Base-by-base conservation (phyloP, 257 asterid genomes). In the Nicotiana knightiana region DNA sequence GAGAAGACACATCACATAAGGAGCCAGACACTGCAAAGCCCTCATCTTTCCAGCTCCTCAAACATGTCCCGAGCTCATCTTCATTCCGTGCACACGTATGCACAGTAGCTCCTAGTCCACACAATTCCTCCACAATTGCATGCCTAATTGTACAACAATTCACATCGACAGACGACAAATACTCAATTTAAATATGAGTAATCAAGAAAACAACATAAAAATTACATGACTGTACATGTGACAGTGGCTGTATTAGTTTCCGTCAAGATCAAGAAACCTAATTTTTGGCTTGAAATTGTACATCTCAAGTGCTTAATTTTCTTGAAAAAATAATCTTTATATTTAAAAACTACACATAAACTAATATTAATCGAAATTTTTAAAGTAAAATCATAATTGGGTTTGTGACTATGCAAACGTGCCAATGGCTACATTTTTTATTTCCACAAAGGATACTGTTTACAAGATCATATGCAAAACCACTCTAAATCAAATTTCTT, bases 101-200 rank as follows among this genome's bases (percentile, higher is more conserved):
- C 80, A 92, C 92, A 5, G 64, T 54, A 54, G 97, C 94, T 21
- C 97, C 93, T 16, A 92, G 86, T 35, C 87, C 91, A 26, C 91
- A 92, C 84, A 92, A 85, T 85, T 92, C 97, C 85, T 90, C 94
- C 80, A 91, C 94, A 81, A 91, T 88, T 4, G 97, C 92, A 86
- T 81, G 88, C 79, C 94, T 92, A 81, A 58, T 54, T 26, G 62
- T 17, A 58, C 57, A 18, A 62, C 76, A 87, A 28, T 37, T 43
- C n/a, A 75, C 30, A 81, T n/a, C 57, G 55, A 9, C 10, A n/a
- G 11, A 43, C 18, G 2, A 18, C 32, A 2, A 37, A 18, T 37
- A 28, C 55, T 2, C 43, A 9, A 16, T 67, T 32, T 67, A 67
- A 5, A 37, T 39, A 18, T 24, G 15, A 15, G 43, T 37, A 35